Conservation (phyloP, 495 filamentous ascomycete genomes). For the Penicillium ucsense region DNA sequence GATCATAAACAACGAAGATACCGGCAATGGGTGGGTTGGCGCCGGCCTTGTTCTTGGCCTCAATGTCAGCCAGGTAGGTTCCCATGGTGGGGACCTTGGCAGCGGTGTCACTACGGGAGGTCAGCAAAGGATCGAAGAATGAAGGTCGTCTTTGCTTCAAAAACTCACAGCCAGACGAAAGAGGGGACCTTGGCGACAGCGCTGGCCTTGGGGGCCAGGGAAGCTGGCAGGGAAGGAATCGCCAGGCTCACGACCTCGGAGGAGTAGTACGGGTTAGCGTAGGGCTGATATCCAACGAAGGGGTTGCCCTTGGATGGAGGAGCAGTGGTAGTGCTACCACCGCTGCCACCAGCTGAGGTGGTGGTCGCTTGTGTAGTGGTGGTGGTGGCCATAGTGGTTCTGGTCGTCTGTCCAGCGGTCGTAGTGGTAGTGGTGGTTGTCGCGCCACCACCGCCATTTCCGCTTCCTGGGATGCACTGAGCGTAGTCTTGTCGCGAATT, state of each 20-base stretch:
- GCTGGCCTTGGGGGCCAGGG: constrained; percentile 28
- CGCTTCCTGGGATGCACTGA: constrained; percentile 3
- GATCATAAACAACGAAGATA: constrained; percentile 64
- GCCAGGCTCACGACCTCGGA: constrained; percentile 43
- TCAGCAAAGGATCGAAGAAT: not conserved
- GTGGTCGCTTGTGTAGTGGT: constrained; percentile 1
- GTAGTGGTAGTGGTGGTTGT: not conserved
- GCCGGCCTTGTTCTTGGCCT: constrained; percentile 46
- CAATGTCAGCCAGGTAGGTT: constrained; percentile 44
- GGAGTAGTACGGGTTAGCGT: constrained; percentile 49
- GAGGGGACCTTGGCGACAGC: constrained; percentile 55
- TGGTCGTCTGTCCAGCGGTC: not conserved
- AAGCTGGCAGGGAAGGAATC: constrained; percentile 37
- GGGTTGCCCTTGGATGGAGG: constrained; percentile 37
- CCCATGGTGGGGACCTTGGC: constrained; percentile 52
- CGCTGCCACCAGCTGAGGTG: not conserved
- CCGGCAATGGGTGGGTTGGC: constrained; percentile 34
- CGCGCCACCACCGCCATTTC: not conserved
- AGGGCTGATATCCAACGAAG: constrained; percentile 42
- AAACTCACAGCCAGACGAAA: constrained; percentile 59
- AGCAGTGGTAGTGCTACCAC: not conserved
- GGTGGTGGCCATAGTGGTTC: not conserved
- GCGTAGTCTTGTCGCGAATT: constrained; percentile 3
- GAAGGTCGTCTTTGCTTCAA: too few relatives aligned
- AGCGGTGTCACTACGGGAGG: constrained; percentile 38